These are phyloP conservation scores for Phyllosticta citriasiana DNA, from an alignment of 2,329 filamentous ascomycete species.

Conservation along the genomic window DNA sequence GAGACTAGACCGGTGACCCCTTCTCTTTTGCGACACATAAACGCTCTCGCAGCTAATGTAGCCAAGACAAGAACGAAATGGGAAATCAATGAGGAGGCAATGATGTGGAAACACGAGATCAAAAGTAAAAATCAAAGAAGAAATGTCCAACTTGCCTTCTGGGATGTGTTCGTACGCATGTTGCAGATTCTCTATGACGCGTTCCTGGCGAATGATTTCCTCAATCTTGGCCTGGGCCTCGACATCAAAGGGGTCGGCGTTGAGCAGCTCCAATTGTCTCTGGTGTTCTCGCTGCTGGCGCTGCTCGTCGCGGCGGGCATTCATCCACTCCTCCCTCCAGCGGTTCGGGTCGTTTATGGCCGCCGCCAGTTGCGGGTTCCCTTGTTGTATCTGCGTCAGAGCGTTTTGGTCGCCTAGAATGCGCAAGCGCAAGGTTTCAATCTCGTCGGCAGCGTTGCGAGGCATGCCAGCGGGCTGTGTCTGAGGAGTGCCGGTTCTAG, in stretches of 20 bases:
- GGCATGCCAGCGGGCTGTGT: conserved; percentile 3
- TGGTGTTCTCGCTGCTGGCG: conserved; percentile 58
- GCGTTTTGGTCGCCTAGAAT: conserved; percentile 68
- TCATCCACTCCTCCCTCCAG: conserved; percentile 63
- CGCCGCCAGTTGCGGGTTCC: conserved; percentile 66
- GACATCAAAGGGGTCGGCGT: conserved; percentile 88
- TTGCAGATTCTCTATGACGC: conserved; percentile 89
- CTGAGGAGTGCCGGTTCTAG: not conserved
- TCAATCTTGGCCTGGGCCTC: conserved; percentile 88
- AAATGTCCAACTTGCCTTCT: conserved; percentile 56
- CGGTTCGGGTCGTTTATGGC: conserved; percentile 64
- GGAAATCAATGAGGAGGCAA: not conserved
- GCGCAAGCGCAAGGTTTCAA: conserved; percentile 73
- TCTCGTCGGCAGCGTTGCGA: conserved; percentile 36
- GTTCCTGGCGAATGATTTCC: conserved; percentile 92
- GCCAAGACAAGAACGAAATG: not conserved
- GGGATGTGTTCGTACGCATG: conserved; percentile 96
- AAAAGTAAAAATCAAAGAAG: not conserved
- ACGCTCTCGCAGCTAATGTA: not conserved
- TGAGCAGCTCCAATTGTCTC: conserved; percentile 72
- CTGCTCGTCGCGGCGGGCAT: conserved; percentile 59
- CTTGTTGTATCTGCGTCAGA: conserved; percentile 58
- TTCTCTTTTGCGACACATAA: conserved; percentile 2
- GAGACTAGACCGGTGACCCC: not conserved
- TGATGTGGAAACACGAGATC: not conserved